phyloP scores from a whole-genome alignment of 2,329 filamentous ascomycete genomes.

The Aspergillus fischeri region DNA sequence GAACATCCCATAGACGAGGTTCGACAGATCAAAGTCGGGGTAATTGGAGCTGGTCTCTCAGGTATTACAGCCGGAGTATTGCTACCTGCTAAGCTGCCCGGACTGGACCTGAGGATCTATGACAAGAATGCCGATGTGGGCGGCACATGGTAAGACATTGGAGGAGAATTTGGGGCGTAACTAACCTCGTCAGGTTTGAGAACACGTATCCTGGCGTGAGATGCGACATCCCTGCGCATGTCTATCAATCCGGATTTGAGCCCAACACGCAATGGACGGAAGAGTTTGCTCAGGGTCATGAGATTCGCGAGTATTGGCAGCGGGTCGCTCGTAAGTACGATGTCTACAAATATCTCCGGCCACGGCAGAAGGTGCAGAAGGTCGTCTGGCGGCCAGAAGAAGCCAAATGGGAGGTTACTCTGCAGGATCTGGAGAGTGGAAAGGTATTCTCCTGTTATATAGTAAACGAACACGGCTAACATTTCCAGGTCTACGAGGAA shows the following conservation, averaged over 20 bases:
- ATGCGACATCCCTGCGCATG: slow-evolving; percentile 66
- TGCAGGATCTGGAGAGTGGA: slow-evolving; percentile 30
- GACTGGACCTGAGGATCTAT: slow-evolving; percentile 61
- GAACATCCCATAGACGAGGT: slow-evolving; percentile 49
- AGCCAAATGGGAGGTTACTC: slow-evolving; percentile 54
- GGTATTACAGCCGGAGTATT: slow-evolving; percentile 63
- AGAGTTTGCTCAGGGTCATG: slow-evolving; percentile 61
- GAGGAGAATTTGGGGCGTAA: not conserved
- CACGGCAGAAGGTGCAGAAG: slow-evolving; percentile 53
- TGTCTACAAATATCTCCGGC: slow-evolving; percentile 56
- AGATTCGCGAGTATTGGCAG: slow-evolving; percentile 67
- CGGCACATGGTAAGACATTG: slow-evolving; percentile 39
- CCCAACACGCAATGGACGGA: slow-evolving; percentile 67
- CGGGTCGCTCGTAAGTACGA: slow-evolving; percentile 59
- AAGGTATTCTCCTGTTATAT: slow-evolving; percentile 9
- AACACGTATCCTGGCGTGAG: slow-evolving; percentile 60
- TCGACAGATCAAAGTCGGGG: slow-evolving; percentile 50
- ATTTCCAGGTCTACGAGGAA: slow-evolving; percentile 40
- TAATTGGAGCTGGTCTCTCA: slow-evolving; percentile 62
- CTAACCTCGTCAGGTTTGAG: slow-evolving; percentile 30
- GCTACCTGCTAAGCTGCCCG: slow-evolving; percentile 65
- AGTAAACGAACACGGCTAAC: slow-evolving; percentile 23
- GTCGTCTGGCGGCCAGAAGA: slow-evolving; percentile 52
- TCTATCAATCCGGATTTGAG: slow-evolving; percentile 65
- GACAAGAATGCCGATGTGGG: slow-evolving; percentile 65